phyloP scores from a whole-genome alignment of 2,329 filamentous ascomycete genomes.

The Fusarium anthophilum region DNA sequence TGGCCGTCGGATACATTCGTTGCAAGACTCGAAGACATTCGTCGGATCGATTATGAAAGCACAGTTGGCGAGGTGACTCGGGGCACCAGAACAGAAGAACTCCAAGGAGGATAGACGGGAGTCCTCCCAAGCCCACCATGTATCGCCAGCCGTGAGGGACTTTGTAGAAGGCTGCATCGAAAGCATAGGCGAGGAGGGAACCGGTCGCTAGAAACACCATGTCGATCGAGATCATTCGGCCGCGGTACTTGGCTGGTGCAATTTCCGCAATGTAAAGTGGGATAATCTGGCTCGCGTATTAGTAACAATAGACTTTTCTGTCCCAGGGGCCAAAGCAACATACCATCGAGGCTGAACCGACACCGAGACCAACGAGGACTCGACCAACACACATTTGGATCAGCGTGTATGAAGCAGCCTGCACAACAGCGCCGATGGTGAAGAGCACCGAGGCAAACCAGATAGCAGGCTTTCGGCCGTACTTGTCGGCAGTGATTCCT shows the following conservation, averaged over 20 bases:
- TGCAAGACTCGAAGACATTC: conserved; percentile 51
- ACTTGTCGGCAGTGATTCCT: conserved; percentile 36
- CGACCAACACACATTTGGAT: conserved; percentile 44
- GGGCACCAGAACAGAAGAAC: conserved; percentile 56
- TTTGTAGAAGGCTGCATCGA: conserved; percentile 52
- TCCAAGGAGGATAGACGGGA: conserved; percentile 56
- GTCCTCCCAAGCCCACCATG: conserved; percentile 58
- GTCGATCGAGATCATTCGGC: conserved; percentile 58
- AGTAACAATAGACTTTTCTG: not conserved
- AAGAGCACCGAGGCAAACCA: conserved; percentile 39
- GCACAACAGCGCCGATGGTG: conserved; percentile 33
- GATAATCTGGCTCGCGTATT: not conserved
- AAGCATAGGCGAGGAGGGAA: conserved; percentile 52
- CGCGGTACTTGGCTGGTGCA: conserved; percentile 58
- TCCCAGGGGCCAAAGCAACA: not conserved
- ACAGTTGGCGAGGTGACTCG: conserved; percentile 57
- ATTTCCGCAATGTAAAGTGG: conserved; percentile 58
- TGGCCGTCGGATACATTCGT: conserved; percentile 53
- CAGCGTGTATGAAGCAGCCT: conserved; percentile 35
- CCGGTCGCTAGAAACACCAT: conserved; percentile 56
- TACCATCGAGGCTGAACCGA: conserved; percentile 58
- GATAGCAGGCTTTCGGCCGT: conserved; percentile 38
- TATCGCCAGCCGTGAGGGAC: conserved; percentile 57
- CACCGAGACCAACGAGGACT: conserved; percentile 58
- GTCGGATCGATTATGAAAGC: conserved; percentile 52